These are phyloP conservation scores for Epichloe coenophiala DNA, from an alignment of 2,329 filamentous ascomycete genomes.

Conservation along the genomic window DNA sequence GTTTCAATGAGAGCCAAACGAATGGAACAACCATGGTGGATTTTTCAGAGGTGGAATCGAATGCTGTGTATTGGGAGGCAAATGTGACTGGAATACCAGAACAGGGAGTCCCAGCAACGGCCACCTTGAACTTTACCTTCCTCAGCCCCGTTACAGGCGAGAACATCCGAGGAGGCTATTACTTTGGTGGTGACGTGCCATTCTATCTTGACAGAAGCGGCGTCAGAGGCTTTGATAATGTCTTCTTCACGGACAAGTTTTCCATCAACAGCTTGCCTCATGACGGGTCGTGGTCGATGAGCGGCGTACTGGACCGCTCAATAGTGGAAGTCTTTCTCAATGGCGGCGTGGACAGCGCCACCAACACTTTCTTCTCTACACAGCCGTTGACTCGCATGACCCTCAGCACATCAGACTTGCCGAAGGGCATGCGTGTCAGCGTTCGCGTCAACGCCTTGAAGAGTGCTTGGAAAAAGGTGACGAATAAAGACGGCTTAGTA, in stretches of 20 bases:
- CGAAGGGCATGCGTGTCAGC: conserved; percentile 10
- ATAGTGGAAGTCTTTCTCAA: conserved; percentile 22
- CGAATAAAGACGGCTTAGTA: conserved; percentile 3
- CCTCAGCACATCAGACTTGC: conserved; percentile 9
- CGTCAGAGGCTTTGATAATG: conserved; percentile 15
- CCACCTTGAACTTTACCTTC: conserved; percentile 18
- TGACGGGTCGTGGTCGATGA: conserved; percentile 14
- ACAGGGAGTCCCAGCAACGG: conserved; percentile 6
- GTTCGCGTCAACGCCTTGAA: conserved; percentile 12
- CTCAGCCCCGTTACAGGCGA: conserved; percentile 13
- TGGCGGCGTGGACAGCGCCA: conserved; percentile 19
- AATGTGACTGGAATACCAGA: conserved; percentile 30
- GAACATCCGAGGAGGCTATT: conserved; percentile 13
- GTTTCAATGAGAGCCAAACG: conserved; percentile 27
- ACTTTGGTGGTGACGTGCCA: conserved; percentile 13
- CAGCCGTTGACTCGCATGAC: conserved; percentile 14
- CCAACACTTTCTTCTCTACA: conserved; percentile 17
- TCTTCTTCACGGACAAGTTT: conserved; percentile 20
- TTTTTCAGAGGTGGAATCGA: conserved; percentile 34
- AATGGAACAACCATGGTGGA: conserved; percentile 36
- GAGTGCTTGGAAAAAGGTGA: conserved; percentile 13
- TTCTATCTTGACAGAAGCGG: conserved; percentile 18
- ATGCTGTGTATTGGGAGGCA: conserved; percentile 39
- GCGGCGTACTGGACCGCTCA: conserved; percentile 22
- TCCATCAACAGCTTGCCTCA: conserved; percentile 10